These are phyloP conservation scores for Cryptococcus sp. DNA, from an alignment of 1,284 basidiomycete genomes.

Conservation along the genomic window DNA sequence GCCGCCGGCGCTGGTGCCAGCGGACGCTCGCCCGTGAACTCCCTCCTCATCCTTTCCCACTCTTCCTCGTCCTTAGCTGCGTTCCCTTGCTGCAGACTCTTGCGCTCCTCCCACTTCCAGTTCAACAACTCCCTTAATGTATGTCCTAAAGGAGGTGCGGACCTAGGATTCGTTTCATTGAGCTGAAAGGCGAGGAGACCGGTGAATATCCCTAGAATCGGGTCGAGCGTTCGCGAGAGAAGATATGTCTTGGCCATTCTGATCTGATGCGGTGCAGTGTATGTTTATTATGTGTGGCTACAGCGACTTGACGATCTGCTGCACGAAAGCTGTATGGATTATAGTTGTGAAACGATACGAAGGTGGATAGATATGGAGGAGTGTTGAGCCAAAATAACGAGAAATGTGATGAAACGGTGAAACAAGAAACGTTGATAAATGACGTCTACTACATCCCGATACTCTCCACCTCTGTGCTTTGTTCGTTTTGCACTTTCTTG, in stretches of 20 bases:
- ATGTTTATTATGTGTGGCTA: too few species aligned
- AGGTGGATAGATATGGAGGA: too few species aligned
- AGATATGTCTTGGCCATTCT: slow-evolving; percentile 48
- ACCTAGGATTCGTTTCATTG: slow-evolving; percentile 79
- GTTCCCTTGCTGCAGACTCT: slow-evolving; percentile 23
- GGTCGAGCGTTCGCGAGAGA: slow-evolving; percentile 60
- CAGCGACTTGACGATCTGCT: too few species aligned
- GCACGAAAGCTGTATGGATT: too few species aligned
- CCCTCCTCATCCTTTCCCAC: slow-evolving; percentile 44
- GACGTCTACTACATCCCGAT: too few species aligned
- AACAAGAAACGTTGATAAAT: too few species aligned
- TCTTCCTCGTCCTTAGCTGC: slow-evolving; percentile 31
- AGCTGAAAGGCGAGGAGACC: slow-evolving; percentile 77
- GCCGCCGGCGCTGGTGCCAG: background rate
- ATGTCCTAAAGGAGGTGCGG: slow-evolving; percentile 66
- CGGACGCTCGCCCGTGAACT: slow-evolving; percentile 33
- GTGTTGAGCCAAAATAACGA: too few species aligned
- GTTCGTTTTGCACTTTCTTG: too few species aligned
- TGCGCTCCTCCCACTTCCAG: slow-evolving; percentile 65
- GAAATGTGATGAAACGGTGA: too few species aligned
- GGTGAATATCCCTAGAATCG: slow-evolving; percentile 75
- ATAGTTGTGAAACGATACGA: too few species aligned
- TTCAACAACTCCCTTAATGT: slow-evolving; percentile 63
- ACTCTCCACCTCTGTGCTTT: too few species aligned
- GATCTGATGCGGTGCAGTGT: background rate